phyloP scores from a whole-genome alignment of 2,329 filamentous ascomycete species.

The Fusarium illudens region DNA sequence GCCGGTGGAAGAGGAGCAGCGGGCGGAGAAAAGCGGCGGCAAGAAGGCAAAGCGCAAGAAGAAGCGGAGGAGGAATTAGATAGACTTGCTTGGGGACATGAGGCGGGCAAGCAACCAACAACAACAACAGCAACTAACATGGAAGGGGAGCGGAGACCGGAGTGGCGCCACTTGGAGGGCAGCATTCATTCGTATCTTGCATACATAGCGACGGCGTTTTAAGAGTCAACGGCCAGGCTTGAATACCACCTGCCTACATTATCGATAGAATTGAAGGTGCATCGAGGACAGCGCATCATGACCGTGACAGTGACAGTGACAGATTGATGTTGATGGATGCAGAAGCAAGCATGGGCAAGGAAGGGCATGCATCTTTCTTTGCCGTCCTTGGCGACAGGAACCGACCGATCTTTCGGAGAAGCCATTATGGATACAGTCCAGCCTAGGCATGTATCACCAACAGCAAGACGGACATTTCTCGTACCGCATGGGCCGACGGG shows the following conservation, averaged over 20 bases:
- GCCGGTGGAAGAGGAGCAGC: neutral
- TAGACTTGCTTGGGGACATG: neutral
- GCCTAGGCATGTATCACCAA: neutral
- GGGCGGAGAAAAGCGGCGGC: neutral
- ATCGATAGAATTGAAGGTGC: neutral
- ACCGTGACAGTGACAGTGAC: neutral
- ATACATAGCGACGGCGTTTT: slow-evolving; percentile 39
- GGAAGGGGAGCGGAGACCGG: neutral
- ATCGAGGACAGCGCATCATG: neutral
- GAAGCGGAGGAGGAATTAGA: neutral
- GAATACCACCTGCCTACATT: slow-evolving; percentile 1
- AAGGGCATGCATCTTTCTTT: neutral
- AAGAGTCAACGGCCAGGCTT: slow-evolving; percentile 8
- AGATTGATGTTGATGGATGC: slow-evolving; percentile 12
- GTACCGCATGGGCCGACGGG: neutral
- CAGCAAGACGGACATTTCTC: neutral
- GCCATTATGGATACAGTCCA: neutral
- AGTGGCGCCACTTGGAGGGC: neutral
- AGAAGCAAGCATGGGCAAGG: neutral
- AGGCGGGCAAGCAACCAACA: too few species aligned
- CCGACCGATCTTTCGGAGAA: neutral
- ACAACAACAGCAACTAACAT: neutral
- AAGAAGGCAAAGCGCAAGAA: neutral
- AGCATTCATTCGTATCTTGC: slow-evolving; percentile 19
- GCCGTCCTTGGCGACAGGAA: slow-evolving; percentile 1